Evolutionary conservation across 1,284 basidiomycete species (phyloP).

Genomic region (Cystobasidium slooffiae): DNA sequence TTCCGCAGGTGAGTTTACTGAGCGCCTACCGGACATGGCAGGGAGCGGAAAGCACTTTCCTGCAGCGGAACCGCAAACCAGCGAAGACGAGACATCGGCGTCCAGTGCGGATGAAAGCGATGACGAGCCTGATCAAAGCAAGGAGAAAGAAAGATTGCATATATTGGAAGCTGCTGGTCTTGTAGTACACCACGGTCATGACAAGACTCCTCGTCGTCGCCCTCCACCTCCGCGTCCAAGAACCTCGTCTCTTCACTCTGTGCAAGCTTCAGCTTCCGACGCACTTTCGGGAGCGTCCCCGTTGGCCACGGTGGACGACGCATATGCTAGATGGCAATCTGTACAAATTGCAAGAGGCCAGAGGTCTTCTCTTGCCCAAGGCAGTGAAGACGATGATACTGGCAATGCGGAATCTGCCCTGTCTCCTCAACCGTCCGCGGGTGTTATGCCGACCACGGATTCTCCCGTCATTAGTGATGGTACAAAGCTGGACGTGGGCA

Average conservation of each 20-base stretch:
- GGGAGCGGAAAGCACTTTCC: too few species aligned
- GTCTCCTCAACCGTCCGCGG: too few species aligned
- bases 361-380: too few species aligned
- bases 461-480: too few species aligned
- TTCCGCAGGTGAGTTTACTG: too few species aligned
- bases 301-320: too few species aligned
- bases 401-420: too few species aligned
- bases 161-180: slow-evolving; percentile 87
- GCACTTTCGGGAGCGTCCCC: background rate
- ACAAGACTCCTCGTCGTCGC: slow-evolving; percentile 58
- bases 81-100: background rate
- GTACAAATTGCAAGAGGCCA: background rate
- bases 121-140: slow-evolving; percentile 61
- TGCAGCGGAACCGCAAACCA: background rate
- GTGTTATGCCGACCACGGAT: too few species aligned
- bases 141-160: slow-evolving; percentile 72
- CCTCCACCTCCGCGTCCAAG: slow-evolving; percentile 42
- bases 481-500: too few species aligned
- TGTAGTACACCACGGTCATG: slow-evolving; percentile 65
- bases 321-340: too few species aligned
- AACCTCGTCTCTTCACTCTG: background rate
- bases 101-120: slow-evolving; percentile 38
- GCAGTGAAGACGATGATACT: too few species aligned
- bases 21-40: too few species aligned
- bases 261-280: background rate